Base-by-base conservation (phyloP, 768 basidiomycete genomes). In the Mycena alexandri region DNA sequence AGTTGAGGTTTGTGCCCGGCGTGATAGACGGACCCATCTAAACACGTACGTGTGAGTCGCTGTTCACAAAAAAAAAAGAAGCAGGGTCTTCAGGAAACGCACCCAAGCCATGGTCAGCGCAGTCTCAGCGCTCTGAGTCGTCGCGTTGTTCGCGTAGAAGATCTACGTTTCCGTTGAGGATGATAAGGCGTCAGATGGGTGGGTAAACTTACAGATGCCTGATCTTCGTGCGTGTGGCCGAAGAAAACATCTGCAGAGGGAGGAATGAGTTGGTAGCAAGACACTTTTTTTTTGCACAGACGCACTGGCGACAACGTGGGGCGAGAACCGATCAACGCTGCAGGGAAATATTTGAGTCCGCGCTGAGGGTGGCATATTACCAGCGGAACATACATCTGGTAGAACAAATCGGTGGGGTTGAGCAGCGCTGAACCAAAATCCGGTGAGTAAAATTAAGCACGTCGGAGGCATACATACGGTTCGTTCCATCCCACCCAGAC, bases 251-350 rank as follows among this genome's bases (percentile, higher is more conserved):
- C 90, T 89, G 61, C 43, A 53, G 72, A 71, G 25, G 46, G 47
- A 56, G 44, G 29, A 46, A 43, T 47, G n/a, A 44, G 52, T 13
- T 11, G 54, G 10, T 19, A 17, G 41, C 52, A 52, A 44, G 36
- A 67, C 1, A 12, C 5, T 22, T 17, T 38, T 50, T 50, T 57
- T 55, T 34, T 54, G 56, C 44, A 17, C 10, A 47, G 19, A 83
- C 89, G 47, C 59, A 91, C 89, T 90, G 48, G 90, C 89, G 67
- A 93, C 90, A 61, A 92, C 91, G 71, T 93, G 91, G 34, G 91
- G 91, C 10, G 90, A 89, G 76, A 84, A 93, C n/a, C 91, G 89
- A 71, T 93, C 91, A 61, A 93, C 87, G 61, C 90, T 92, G 56
- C 38, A 38, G 4, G 38, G 11, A 38, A 14, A 14, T 9, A 10